Conservation (phyloP, 2,329 filamentous ascomycete species). For the Ophiognomonia clavigignenti-juglandacearum region DNA sequence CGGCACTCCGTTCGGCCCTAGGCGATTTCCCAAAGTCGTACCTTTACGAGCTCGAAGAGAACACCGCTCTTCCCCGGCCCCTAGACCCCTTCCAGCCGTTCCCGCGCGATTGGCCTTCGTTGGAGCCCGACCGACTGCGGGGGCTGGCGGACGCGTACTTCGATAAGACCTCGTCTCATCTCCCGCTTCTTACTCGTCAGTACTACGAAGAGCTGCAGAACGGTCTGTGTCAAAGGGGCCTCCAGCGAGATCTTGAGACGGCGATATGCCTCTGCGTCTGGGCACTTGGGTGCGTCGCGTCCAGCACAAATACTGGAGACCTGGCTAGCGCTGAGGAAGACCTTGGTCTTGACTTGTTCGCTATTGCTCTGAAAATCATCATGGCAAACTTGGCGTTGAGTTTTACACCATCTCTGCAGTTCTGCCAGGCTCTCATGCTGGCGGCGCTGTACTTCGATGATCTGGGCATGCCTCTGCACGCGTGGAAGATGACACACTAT, state of each 20-base stretch:
- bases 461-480: slow-evolving; percentile 31
- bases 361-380: slow-evolving; percentile 30
- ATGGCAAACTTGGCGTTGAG: slow-evolving; percentile 27
- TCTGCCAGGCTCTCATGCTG: slow-evolving; percentile 31
- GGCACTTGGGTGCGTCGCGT: slow-evolving; percentile 27
- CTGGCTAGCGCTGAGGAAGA: slow-evolving; percentile 17
- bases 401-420: slow-evolving; percentile 25
- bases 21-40: slow-evolving; percentile 28
- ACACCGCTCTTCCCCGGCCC: slow-evolving; percentile 25
- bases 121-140: slow-evolving; percentile 23
- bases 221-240: slow-evolving; percentile 21
- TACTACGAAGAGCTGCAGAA: slow-evolving; percentile 26
- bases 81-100: slow-evolving; percentile 24
- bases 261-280: slow-evolving; percentile 33
- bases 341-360: slow-evolving; percentile 28
- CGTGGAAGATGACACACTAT: slow-evolving; percentile 28
- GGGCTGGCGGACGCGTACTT: slow-evolving; percentile 29
- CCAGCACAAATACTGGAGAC: background rate
- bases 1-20: slow-evolving; percentile 27
- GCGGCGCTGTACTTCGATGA: slow-evolving; percentile 33
- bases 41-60: slow-evolving; percentile 30
- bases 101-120: slow-evolving; percentile 23
- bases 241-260: slow-evolving; percentile 24
- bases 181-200: slow-evolving; percentile 28
- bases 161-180: slow-evolving; percentile 28